phyloP scores from a whole-genome alignment of 768 basidiomycete genomes.

The Xerocomus brunneocitrinus region DNA sequence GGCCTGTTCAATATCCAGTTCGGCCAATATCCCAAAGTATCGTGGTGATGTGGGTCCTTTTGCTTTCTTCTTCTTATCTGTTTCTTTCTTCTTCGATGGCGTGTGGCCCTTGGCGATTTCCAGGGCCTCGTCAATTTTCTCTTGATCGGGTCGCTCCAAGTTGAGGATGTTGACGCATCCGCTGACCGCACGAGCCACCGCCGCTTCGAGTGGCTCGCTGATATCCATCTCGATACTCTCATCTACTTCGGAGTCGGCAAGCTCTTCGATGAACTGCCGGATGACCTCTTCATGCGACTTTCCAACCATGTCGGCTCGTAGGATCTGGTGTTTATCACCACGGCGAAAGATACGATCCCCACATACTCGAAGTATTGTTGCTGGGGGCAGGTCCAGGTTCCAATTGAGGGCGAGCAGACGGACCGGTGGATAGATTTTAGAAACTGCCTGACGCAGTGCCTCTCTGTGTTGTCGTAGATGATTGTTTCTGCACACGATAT shows the following conservation, averaged over 20 bases:
- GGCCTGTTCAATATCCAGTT: constrained; percentile 54
- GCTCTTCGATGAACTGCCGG: constrained; percentile 79
- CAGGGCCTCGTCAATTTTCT: constrained; percentile 47
- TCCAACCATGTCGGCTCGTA: constrained; percentile 51
- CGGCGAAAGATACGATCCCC: constrained; percentile 67
- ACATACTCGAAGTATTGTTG: constrained; percentile 70
- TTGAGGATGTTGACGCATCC: constrained; percentile 54
- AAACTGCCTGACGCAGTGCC: constrained; percentile 55
- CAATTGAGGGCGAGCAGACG: constrained; percentile 83
- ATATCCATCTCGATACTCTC: constrained; percentile 65
- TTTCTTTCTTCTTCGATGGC: constrained; percentile 20
- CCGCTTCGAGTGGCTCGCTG: constrained; percentile 48
- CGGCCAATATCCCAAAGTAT: constrained; percentile 78
- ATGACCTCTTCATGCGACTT: constrained; percentile 74
- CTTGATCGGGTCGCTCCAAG: constrained; percentile 47
- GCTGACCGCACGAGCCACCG: constrained; percentile 55
- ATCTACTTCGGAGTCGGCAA: constrained; percentile 62
- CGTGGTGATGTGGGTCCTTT: constrained; percentile 36
- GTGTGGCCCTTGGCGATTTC: constrained; percentile 39
- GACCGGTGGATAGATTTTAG: constrained; percentile 45
- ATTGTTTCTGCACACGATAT: constrained; percentile 65
- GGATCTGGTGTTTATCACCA: constrained; percentile 82
- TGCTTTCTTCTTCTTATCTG: constrained; percentile 24
- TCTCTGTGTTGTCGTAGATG: constrained; percentile 79
- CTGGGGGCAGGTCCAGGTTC: constrained; percentile 51